A percentile compares a stretch with the other conserved stretches of the same genome.
These are phyloP conservation scores for Acanthamoeba lugdunensis DNA, from an alignment of 208 protist species.

Conservation along the genomic window DNA sequence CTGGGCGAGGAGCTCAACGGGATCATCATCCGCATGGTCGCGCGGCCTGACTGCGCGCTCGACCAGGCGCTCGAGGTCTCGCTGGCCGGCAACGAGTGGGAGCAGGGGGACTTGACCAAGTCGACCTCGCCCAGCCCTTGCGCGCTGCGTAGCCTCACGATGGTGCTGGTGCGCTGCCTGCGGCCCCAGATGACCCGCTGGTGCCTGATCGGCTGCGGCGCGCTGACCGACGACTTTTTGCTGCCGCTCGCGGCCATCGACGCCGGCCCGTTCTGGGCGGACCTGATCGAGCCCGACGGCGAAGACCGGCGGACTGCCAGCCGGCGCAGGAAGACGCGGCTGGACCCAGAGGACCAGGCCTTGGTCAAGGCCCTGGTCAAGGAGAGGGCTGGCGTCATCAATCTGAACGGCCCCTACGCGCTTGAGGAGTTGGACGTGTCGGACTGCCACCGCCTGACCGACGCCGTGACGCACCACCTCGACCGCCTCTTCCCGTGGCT, in stretches of 20 bases:
- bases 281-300: not conserved
- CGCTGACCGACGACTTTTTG: not conserved
- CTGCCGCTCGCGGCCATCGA: not conserved
- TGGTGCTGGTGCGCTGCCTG: conserved; percentile 34
- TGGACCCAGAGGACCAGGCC: not conserved
- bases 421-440: conserved; percentile 34
- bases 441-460: conserved; percentile 14
- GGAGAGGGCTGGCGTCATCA: not conserved
- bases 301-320: not conserved
- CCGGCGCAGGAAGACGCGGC: not conserved
- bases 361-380: not conserved
- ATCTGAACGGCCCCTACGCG: conserved; percentile 5
- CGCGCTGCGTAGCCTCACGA: conserved; percentile 8
- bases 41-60: not conserved
- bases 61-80: not conserved
- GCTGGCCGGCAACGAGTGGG: not conserved
- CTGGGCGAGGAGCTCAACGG: not conserved
- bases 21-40: not conserved
- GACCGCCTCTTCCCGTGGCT: not conserved
- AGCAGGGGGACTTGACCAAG: not conserved
- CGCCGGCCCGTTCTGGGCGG: not conserved
- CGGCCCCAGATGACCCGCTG: not conserved
- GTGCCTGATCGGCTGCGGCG: not conserved
- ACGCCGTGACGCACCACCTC: not conserved
- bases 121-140: not conserved